A percentile compares a stretch with the other conserved stretches of the same genome.
Conservation (phyloP, 805 yeast genomes). For the Lachancea kluyveri region DNA sequence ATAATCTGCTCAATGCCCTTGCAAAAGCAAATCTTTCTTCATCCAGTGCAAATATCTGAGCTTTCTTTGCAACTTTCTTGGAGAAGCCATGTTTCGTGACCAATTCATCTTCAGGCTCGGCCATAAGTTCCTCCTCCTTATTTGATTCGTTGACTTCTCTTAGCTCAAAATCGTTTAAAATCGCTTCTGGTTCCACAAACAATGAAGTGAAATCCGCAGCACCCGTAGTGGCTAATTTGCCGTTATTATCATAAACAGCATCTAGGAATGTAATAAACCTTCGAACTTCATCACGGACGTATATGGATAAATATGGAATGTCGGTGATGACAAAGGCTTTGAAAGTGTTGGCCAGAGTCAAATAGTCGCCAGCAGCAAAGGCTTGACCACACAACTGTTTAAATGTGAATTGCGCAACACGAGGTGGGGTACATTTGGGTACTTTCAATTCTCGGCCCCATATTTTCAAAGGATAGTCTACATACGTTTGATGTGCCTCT, state of each 20-base stretch:
- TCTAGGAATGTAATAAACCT: conserved; percentile 92
- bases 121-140: conserved; percentile 28
- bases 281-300: conserved; percentile 77
- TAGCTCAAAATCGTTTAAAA: conserved; percentile 34
- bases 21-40: conserved; percentile 97
- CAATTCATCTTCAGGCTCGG: conserved; percentile 45
- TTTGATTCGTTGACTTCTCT: conserved; percentile 13
- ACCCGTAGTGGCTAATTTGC: conserved; percentile 81
- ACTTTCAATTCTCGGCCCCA: conserved; percentile 86
- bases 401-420: conserved; percentile 87
- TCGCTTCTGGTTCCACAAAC: conserved; percentile 75
- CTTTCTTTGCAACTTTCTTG: conserved; percentile 61
- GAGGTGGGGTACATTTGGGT: conserved; percentile 69
- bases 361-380: conserved; percentile 89
- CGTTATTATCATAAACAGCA: conserved; percentile 90
- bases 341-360: conserved; percentile 71
- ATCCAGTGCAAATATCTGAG: conserved; percentile 77
- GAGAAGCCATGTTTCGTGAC: conserved; percentile 75
- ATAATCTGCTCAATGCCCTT: conserved; percentile 81
- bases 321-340: conserved; percentile 83
- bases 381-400: conserved; percentile 82
- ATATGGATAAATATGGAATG: conserved; percentile 76
- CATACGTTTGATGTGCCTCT: conserved; percentile 11
- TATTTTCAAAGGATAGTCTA: conserved; percentile 41
- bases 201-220: conserved; percentile 80